Conservation (phyloP, 2,329 filamentous ascomycete species). For the Penicillium palitans region DNA sequence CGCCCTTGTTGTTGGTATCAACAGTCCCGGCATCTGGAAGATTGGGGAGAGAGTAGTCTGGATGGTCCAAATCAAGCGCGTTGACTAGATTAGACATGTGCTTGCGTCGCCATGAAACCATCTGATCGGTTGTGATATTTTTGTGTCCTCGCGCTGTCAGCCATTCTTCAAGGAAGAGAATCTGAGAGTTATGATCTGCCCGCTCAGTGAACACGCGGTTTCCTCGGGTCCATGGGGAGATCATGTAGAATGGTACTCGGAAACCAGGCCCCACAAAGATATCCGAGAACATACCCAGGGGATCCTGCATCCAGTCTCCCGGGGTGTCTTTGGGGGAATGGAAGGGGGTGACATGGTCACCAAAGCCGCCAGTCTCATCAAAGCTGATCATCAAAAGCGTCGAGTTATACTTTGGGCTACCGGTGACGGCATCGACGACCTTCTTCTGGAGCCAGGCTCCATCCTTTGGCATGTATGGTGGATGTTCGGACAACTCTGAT, state of each 20-base stretch:
- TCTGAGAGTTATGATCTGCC: slow-evolving; percentile 57
- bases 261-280: slow-evolving; percentile 49
- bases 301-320: slow-evolving; percentile 56
- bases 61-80: slow-evolving; percentile 50
- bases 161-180: slow-evolving; percentile 57
- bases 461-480: slow-evolving; percentile 54
- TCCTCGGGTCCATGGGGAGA: slow-evolving; percentile 58
- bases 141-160: slow-evolving; percentile 46
- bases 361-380: slow-evolving; percentile 57
- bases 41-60: slow-evolving; percentile 51
- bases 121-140: slow-evolving; percentile 44
- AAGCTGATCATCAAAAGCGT: slow-evolving; percentile 54
- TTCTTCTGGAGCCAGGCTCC: slow-evolving; percentile 57
- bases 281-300: slow-evolving; percentile 44
- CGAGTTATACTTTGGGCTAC: slow-evolving; percentile 51
- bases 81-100: slow-evolving; percentile 53
- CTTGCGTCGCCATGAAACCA: slow-evolving; percentile 49
- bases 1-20: slow-evolving; percentile 44
- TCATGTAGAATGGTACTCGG: slow-evolving; percentile 56
- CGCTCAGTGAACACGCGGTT: slow-evolving; percentile 57
- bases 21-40: slow-evolving; percentile 50
- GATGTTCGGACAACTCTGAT: slow-evolving; percentile 55
- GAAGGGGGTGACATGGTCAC: slow-evolving; percentile 56
- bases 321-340: slow-evolving; percentile 51
- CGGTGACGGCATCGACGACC: slow-evolving; percentile 53